Percentiles rank a stretch among this genome's conserved stretches.
Evolutionary conservation across 2,329 filamentous ascomycete genomes (phyloP).

Genomic region (Cladosporium sp.): DNA sequence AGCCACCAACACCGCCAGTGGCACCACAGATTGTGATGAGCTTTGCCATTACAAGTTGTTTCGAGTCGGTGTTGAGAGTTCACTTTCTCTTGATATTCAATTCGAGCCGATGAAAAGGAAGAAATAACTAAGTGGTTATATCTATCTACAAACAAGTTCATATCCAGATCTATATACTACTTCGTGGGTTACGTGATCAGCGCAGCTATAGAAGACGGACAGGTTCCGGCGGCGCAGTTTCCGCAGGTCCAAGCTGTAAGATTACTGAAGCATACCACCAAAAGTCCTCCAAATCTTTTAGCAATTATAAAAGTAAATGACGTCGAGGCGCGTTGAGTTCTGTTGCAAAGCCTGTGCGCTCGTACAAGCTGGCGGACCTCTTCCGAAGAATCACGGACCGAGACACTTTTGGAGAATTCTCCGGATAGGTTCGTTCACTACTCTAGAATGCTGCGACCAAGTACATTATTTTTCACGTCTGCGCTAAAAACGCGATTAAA

Average conservation of each 20-base stretch:
- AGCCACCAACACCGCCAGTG: slow-evolving; percentile 20
- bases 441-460: too few relatives aligned
- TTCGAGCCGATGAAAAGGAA: not conserved
- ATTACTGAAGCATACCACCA: not conserved
- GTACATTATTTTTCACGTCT: too few relatives aligned
- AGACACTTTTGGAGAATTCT: too few relatives aligned
- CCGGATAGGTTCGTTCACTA: too few relatives aligned
- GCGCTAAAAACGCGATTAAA: too few relatives aligned
- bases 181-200: not conserved
- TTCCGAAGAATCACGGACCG: not conserved
- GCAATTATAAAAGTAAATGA: not conserved
- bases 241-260: not conserved
- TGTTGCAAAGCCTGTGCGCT: not conserved
- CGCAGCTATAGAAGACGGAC: not conserved
- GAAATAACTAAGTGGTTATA: not conserved
- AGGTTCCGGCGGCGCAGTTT: not conserved
- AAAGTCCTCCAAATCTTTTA: not conserved
- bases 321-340: not conserved
- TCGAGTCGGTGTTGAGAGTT: too few relatives aligned
- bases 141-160: not conserved
- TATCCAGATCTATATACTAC: not conserved
- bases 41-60: slow-evolving; percentile 11
- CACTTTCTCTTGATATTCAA: too few relatives aligned
- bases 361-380: not conserved
- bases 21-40: slow-evolving; percentile 10